phyloP scores from a whole-genome alignment of 2,329 filamentous ascomycete species.

The Penicillium sp. region DNA sequence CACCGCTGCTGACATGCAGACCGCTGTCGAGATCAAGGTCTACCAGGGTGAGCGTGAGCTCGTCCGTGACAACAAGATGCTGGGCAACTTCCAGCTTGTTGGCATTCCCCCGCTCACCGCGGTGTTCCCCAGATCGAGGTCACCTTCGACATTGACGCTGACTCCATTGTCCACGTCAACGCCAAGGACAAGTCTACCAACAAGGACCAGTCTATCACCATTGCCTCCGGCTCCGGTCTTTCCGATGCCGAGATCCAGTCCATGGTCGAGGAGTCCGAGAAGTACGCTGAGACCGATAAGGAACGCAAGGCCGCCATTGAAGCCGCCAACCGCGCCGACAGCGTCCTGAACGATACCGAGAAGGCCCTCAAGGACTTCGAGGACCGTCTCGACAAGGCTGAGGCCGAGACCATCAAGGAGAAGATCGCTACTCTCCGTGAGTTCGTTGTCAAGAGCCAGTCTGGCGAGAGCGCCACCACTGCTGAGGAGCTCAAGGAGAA shows the following conservation, averaged over 20 bases:
- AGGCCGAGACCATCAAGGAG: conserved; percentile 89
- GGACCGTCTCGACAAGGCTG: conserved; percentile 93
- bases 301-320: conserved; percentile 95
- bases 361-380: conserved; percentile 96
- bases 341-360: conserved; percentile 94
- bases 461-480: conserved; percentile 81
- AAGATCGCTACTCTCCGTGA: conserved; percentile 86
- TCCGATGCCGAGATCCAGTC: conserved; percentile 91
- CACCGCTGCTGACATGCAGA: conserved; percentile 96
- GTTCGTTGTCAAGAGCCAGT: conserved; percentile 90
- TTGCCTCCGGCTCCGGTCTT: conserved; percentile 94
- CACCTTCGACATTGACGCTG: conserved; percentile 97
- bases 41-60: conserved; percentile 99
- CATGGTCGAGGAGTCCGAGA: conserved; percentile 98
- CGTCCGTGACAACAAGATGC: conserved; percentile 95
- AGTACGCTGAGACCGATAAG: conserved; percentile 92
- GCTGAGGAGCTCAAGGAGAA: conserved; percentile 96
- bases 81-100: conserved; percentile 99
- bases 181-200: conserved; percentile 99
- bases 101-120: conserved; percentile 95
- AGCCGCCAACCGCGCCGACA: conserved; percentile 95
- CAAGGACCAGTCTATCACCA: conserved; percentile 99
- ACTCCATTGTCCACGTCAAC: conserved; percentile 96
- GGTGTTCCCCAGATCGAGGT: conserved; percentile 97
- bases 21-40: conserved; percentile 98